Conservation (phyloP, 495 filamentous ascomycete genomes). For the Thozetella sp. region DNA sequence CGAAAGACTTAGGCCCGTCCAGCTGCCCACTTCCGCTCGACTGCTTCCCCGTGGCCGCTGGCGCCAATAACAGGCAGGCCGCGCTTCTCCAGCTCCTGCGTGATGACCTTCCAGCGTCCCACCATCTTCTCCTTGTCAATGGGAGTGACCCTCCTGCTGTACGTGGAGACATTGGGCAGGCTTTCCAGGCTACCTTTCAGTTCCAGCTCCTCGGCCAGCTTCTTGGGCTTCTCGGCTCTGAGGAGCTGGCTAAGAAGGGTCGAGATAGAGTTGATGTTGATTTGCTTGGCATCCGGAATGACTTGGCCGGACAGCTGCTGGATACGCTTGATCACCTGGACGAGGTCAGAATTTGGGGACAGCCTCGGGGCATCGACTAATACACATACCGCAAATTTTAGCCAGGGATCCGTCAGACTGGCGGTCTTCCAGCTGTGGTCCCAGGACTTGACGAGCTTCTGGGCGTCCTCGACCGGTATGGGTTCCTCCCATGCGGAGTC, state of each 20-base stretch:
- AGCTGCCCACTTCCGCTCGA: conserved; percentile 28
- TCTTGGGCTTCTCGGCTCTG: conserved; percentile 60
- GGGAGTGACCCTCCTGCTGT: conserved; percentile 57
- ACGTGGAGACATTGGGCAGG: conserved; percentile 73
- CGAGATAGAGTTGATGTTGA: conserved; percentile 50
- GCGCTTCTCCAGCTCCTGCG: conserved; percentile 66
- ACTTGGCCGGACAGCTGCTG: conserved; percentile 75
- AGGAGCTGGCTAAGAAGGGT: conserved; percentile 56
- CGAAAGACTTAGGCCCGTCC: conserved; percentile 10
- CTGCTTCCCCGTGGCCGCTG: conserved; percentile 17
- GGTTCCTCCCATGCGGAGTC: background rate
- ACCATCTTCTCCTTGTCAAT: conserved; percentile 73
- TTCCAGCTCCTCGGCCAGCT: conserved; percentile 47
- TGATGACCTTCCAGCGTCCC: conserved; percentile 85
- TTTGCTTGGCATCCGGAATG: conserved; percentile 68
- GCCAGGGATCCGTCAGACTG: conserved; percentile 53
- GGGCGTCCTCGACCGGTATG: conserved; percentile 23
- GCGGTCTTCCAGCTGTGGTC: conserved; percentile 53
- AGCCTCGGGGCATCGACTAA: background rate
- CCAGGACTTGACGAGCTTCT: conserved; percentile 33
- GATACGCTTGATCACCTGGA: conserved; percentile 73
- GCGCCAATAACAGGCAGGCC: conserved; percentile 53
- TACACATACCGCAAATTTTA: conserved; percentile 76
- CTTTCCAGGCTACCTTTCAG: conserved; percentile 38
- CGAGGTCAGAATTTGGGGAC: background rate